phyloP scores from a whole-genome alignment of 116 monocot species.

The Iris pallida region DNA sequence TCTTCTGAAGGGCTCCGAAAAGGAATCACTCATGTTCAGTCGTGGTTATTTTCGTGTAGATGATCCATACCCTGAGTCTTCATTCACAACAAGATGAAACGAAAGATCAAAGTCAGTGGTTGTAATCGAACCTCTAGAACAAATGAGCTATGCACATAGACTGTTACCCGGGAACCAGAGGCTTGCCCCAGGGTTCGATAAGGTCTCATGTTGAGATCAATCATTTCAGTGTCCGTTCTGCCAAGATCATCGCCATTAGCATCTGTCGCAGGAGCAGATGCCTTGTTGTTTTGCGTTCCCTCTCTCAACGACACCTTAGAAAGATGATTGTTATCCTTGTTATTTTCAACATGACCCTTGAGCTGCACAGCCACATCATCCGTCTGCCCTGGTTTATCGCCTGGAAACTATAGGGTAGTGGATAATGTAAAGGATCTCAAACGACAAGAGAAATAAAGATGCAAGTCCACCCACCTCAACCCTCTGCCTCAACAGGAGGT shows the following conservation, averaged over 20 bases:
- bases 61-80: constrained; percentile 11
- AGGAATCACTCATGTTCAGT: too few relatives aligned
- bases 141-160: neutral
- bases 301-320: constrained; percentile 21
- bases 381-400: constrained; percentile 48
- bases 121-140: neutral
- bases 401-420: constrained; percentile 60
- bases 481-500: constrained; percentile 79
- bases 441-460: neutral
- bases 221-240: constrained; percentile 52
- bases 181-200: constrained; percentile 45
- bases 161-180: constrained; percentile 48
- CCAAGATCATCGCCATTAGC: constrained; percentile 20
- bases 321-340: constrained; percentile 34
- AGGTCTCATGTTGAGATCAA: constrained; percentile 83
- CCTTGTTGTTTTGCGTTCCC: constrained; percentile 29
- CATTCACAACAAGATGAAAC: constrained; percentile 5
- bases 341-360: constrained; percentile 28
- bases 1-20: too few relatives aligned
- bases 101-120: neutral
- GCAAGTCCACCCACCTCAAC: constrained; percentile 52
- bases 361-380: constrained; percentile 44
- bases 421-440: too few relatives aligned
- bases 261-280: constrained; percentile 21
- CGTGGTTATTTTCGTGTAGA: neutral